phyloP scores from a whole-genome alignment of 1,284 basidiomycete genomes.

The Ceratorhiza oryzae-sativae region DNA sequence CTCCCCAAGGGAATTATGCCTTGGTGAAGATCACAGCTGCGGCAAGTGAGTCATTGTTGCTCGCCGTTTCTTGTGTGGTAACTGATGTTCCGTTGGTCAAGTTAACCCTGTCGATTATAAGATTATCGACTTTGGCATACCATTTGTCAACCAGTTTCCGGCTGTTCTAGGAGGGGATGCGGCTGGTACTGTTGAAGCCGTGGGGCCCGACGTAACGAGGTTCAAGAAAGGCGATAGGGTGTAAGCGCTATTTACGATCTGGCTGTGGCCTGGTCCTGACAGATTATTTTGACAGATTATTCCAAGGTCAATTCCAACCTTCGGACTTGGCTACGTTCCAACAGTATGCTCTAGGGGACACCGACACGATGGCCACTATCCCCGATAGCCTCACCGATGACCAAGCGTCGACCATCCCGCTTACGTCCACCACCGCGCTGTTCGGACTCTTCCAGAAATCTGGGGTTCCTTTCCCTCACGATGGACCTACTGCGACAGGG shows the following conservation, averaged over 20 bases:
- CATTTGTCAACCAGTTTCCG: slow-evolving; percentile 11
- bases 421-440: slow-evolving; percentile 21
- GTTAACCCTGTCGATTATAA: slow-evolving; percentile 39
- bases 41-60: background rate
- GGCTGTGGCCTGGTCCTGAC: background rate
- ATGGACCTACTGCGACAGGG: slow-evolving; percentile 9
- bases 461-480: slow-evolving; percentile 17
- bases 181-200: slow-evolving; percentile 14
- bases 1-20: slow-evolving; percentile 4
- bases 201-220: slow-evolving; percentile 15
- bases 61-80: background rate
- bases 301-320: slow-evolving; percentile 18
- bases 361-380: slow-evolving; percentile 2
- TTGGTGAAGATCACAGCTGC: slow-evolving; percentile 18
- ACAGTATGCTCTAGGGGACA: slow-evolving; percentile 26
- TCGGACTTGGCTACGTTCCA: slow-evolving; percentile 27
- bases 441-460: slow-evolving; percentile 36
- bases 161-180: slow-evolving; percentile 37
- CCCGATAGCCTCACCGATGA: slow-evolving; percentile 24
- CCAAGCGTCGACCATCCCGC: slow-evolving; percentile 24
- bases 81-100: background rate
- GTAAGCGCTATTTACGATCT: slow-evolving; percentile 14
- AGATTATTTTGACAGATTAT: background rate
- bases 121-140: slow-evolving; percentile 22
- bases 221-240: slow-evolving; percentile 40